These are phyloP conservation scores for Stellera chamaejasme DNA, from an alignment of 345 rosid genomes.

Conservation along the genomic window DNA sequence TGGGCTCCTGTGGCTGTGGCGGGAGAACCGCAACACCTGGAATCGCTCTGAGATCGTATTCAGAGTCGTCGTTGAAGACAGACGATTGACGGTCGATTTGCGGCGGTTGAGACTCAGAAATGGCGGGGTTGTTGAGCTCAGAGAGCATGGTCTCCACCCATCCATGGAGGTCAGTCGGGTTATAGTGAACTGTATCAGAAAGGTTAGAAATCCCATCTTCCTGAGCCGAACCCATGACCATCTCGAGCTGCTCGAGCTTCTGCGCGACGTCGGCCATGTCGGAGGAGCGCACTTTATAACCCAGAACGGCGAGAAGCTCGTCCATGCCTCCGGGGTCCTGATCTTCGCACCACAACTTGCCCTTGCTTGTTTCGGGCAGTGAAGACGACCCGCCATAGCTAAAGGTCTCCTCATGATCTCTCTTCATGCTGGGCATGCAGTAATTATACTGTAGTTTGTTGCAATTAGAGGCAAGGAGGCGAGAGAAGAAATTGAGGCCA, in stretches of 20 bases:
- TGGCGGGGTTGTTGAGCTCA: conserved; percentile 36
- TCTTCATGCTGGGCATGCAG: conserved; percentile 33
- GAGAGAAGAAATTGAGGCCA: background rate
- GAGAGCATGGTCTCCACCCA: conserved; percentile 70
- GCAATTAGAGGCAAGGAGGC: background rate
- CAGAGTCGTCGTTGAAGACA: conserved; percentile 37
- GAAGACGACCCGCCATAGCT: conserved; percentile 21
- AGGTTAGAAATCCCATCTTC: conserved; percentile 62
- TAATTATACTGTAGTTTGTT: background rate
- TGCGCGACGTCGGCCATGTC: conserved; percentile 93
- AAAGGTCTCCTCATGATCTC: conserved; percentile 32
- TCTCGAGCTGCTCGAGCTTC: conserved; percentile 82
- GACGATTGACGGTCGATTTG: conserved; percentile 7
- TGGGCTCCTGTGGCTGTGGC: conserved; percentile 18
- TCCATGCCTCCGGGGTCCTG: conserved; percentile 72
- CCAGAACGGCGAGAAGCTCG: conserved; percentile 68
- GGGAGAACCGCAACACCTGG: conserved; percentile 67
- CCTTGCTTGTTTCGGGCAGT: conserved; percentile 30
- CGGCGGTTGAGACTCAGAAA: background rate
- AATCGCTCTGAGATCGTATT: conserved; percentile 70
- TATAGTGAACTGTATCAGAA: conserved; percentile 58
- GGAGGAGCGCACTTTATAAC: conserved; percentile 69
- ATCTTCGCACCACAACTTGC: conserved; percentile 37
- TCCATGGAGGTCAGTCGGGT: conserved; percentile 66
- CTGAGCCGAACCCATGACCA: conserved; percentile 52